A percentile compares a stretch with the other conserved stretches of the same genome.
phyloP scores from a whole-genome alignment of 2,329 filamentous ascomycete species.

The Waltergamsia citrina region DNA sequence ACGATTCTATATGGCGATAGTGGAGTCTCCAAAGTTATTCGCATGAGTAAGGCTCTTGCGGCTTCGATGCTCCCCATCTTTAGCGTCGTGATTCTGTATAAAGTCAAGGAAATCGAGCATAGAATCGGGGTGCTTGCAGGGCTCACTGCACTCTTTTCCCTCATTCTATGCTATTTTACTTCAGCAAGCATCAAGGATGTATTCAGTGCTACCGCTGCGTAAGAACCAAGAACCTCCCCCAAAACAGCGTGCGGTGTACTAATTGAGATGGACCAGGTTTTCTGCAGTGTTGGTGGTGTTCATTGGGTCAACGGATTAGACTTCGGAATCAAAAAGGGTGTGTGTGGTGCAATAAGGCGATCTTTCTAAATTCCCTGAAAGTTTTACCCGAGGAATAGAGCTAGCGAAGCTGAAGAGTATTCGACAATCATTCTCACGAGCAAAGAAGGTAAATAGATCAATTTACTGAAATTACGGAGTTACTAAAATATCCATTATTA shows the following conservation, averaged over 20 bases:
- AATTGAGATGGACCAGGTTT: slow-evolving; percentile 1
- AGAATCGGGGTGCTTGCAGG: not conserved
- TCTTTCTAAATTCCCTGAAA: too few relatives aligned
- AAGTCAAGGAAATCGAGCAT: not conserved
- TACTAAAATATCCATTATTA: too few relatives aligned
- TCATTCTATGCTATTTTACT: not conserved
- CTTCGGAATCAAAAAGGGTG: too few relatives aligned
- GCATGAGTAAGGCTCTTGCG: not conserved
- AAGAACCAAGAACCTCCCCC: too few relatives aligned
- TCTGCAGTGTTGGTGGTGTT: slow-evolving; percentile 6
- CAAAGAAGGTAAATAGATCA: too few relatives aligned
- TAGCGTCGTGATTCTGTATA: not conserved
- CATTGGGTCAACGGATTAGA: too few relatives aligned
- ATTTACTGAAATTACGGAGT: too few relatives aligned
- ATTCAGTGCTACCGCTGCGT: slow-evolving; percentile 2
- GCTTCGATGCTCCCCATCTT: not conserved
- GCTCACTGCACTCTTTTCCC: not conserved
- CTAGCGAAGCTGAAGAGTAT: too few relatives aligned
- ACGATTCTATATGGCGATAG: not conserved
- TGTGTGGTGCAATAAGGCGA: too few relatives aligned
- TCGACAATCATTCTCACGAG: too few relatives aligned
- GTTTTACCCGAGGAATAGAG: too few relatives aligned
- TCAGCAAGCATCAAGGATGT: slow-evolving; percentile 1
- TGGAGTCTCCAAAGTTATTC: not conserved
- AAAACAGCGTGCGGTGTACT: too few relatives aligned